Percentiles rank a stretch among this genome's conserved stretches.
Evolutionary conservation across 2,329 filamentous ascomycete genomes (phyloP).

Genomic region (Cordyceps farinosa): DNA sequence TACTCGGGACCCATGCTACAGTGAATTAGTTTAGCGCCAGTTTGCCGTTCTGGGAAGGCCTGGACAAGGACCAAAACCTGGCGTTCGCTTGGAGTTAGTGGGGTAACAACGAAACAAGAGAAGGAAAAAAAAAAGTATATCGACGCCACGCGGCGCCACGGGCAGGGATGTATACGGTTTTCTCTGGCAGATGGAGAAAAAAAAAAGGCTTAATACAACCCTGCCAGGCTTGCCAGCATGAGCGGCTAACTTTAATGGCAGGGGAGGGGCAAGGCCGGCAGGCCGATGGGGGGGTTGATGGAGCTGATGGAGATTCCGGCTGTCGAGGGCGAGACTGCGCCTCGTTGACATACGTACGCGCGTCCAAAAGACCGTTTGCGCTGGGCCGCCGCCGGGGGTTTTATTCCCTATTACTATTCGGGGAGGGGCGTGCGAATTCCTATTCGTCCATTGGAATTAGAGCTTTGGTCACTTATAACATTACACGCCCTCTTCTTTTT

Average conservation of each 20-base stretch:
- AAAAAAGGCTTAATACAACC: background rate
- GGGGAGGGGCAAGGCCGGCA: too few relatives aligned
- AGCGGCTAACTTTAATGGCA: too few relatives aligned
- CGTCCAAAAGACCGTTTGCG: background rate
- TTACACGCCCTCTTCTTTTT: too few relatives aligned
- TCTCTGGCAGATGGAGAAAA: background rate
- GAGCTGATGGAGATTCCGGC: background rate
- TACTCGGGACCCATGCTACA: background rate
- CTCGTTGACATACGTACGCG: background rate
- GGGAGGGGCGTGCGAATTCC: background rate
- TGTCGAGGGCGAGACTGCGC: background rate
- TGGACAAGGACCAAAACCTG: background rate
- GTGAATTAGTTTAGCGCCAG: background rate
- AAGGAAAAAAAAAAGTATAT: background rate
- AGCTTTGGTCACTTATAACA: too few relatives aligned
- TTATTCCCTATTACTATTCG: background rate
- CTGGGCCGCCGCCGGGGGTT: too few relatives aligned
- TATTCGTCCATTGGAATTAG: background rate
- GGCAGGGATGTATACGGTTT: background rate
- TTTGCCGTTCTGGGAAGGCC: background rate
- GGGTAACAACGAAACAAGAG: background rate
- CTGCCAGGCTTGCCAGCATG: background rate
- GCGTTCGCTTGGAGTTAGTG: too few relatives aligned
- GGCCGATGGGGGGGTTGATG: background rate
- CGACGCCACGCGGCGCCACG: background rate